phyloP scores from a whole-genome alignment of 2,329 filamentous ascomycete genomes.

The Colletotrichum acutatum region DNA sequence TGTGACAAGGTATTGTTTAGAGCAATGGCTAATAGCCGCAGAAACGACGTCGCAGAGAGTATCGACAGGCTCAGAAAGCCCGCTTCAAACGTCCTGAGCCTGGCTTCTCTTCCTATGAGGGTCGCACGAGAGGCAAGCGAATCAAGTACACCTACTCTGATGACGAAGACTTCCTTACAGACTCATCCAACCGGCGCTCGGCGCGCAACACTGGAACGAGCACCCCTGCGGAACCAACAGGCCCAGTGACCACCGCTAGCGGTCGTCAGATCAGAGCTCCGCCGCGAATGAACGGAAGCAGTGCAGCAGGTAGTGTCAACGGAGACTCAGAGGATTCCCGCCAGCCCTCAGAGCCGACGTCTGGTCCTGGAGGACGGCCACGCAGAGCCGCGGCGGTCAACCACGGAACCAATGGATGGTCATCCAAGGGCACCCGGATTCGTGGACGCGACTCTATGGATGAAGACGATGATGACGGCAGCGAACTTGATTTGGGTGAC shows the following conservation, averaged over 20 bases:
- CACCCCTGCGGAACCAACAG: constrained; percentile 76
- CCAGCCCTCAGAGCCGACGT: constrained; percentile 44
- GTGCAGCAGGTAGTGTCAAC: constrained; percentile 57
- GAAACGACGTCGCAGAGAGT: constrained; percentile 95
- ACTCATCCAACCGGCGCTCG: constrained; percentile 74
- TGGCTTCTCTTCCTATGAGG: constrained; percentile 94
- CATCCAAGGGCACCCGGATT: constrained; percentile 43
- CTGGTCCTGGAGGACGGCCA: constrained; percentile 60
- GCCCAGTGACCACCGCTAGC: constrained; percentile 78
- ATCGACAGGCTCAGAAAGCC: constrained; percentile 85
- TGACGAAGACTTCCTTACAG: constrained; percentile 76
- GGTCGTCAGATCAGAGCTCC: constrained; percentile 85
- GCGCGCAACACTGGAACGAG: constrained; percentile 79
- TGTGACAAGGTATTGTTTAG: not conserved
- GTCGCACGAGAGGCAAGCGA: constrained; percentile 93
- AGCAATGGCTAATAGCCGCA: constrained; percentile 46
- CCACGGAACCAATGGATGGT: constrained; percentile 62
- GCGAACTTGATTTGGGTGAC: constrained; percentile 80
- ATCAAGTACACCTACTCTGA: constrained; percentile 97
- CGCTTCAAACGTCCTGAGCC: constrained; percentile 88
- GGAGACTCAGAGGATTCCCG: constrained; percentile 51
- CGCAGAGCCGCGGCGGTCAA: constrained; percentile 61
- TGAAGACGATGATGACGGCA: constrained; percentile 69
- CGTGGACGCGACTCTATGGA: constrained; percentile 59
- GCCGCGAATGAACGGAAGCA: constrained; percentile 69